These are phyloP conservation scores for Graphium sp. DNA, from an alignment of 2,329 filamentous ascomycete genomes.

Conservation along the genomic window DNA sequence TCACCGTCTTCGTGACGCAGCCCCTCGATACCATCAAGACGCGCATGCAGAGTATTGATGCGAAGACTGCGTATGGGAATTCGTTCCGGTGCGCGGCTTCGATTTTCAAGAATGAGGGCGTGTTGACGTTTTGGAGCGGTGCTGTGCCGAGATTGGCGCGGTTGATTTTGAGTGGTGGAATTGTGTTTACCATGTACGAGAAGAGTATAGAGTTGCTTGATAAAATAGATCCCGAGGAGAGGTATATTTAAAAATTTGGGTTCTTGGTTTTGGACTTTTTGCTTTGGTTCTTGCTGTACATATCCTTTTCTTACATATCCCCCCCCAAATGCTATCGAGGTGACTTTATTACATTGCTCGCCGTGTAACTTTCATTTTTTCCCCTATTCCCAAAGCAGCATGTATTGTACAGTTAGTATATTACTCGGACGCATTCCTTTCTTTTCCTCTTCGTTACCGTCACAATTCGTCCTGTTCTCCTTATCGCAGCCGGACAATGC, in stretches of 20 bases:
- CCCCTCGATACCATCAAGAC: slow-evolving; percentile 91
- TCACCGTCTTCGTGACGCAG: slow-evolving; percentile 70
- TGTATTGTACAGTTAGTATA: too few species aligned
- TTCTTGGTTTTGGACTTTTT: slow-evolving; percentile 1
- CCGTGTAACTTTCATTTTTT: too few species aligned
- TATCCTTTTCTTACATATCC: too few species aligned
- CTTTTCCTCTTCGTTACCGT: slow-evolving; percentile 2
- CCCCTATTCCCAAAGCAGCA: too few species aligned
- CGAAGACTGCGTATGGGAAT: slow-evolving; percentile 66
- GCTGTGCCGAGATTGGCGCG: slow-evolving; percentile 73
- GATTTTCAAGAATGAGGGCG: slow-evolving; percentile 78
- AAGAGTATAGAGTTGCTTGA: slow-evolving; percentile 87
- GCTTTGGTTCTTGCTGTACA: too few species aligned
- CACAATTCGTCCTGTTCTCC: background rate
- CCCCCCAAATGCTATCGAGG: too few species aligned
- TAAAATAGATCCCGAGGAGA: slow-evolving; percentile 62
- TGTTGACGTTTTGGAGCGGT: slow-evolving; percentile 87
- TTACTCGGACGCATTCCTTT: too few species aligned
- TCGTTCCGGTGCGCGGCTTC: slow-evolving; percentile 65
- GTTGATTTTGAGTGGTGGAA: slow-evolving; percentile 80
- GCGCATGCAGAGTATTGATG: slow-evolving; percentile 91
- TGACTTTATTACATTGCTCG: too few species aligned
- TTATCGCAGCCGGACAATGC: slow-evolving; percentile 41
- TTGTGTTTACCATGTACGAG: slow-evolving; percentile 98
- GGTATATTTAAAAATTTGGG: slow-evolving; percentile 61